Evolutionary conservation across 352 stramenopile genomes (phyloP).

Genomic region (Phytophthora litchii): DNA sequence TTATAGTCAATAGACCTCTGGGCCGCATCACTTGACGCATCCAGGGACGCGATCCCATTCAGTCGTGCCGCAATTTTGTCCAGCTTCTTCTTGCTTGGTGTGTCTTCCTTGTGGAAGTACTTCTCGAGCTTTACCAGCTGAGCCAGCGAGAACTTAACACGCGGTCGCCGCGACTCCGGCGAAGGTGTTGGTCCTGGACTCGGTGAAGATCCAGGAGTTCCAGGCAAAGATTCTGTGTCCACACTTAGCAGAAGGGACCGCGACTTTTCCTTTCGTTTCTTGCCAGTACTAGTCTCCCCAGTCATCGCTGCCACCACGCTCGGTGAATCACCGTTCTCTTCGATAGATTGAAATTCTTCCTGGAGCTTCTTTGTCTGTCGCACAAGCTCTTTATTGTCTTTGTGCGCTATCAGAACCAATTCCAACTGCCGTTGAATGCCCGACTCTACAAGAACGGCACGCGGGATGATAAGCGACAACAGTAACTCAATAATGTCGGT

Average conservation of each 20-base stretch:
- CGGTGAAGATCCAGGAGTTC: slow-evolving; percentile 56
- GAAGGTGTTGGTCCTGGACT: slow-evolving; percentile 72
- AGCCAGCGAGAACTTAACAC: slow-evolving; percentile 79
- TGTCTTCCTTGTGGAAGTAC: slow-evolving; percentile 85
- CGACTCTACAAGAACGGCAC: slow-evolving; percentile 76
- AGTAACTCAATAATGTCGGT: slow-evolving; percentile 86
- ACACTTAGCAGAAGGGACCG: slow-evolving; percentile 54
- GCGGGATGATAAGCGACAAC: slow-evolving; percentile 78
- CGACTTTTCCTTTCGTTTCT: slow-evolving; percentile 59
- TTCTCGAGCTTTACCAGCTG: slow-evolving; percentile 84
- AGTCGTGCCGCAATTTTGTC: slow-evolving; percentile 78
- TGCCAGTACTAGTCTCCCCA: slow-evolving; percentile 24
- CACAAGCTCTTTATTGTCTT: slow-evolving; percentile 89
- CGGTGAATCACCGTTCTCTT: slow-evolving; percentile 52
- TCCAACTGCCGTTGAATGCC: slow-evolving; percentile 77
- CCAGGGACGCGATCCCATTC: slow-evolving; percentile 66
- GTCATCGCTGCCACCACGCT: slow-evolving; percentile 33
- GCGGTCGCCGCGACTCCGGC: slow-evolving; percentile 62
- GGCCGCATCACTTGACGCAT: slow-evolving; percentile 57
- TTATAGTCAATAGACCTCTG: slow-evolving; percentile 86
- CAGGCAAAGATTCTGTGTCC: slow-evolving; percentile 61
- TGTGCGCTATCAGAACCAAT: slow-evolving; percentile 77
- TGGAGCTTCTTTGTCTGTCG: slow-evolving; percentile 80
- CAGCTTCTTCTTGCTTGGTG: slow-evolving; percentile 77
- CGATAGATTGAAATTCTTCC: slow-evolving; percentile 81